Evolutionary conservation across 2,329 filamentous ascomycete species (phyloP).

Genomic region (Talaromyces sp.): DNA sequence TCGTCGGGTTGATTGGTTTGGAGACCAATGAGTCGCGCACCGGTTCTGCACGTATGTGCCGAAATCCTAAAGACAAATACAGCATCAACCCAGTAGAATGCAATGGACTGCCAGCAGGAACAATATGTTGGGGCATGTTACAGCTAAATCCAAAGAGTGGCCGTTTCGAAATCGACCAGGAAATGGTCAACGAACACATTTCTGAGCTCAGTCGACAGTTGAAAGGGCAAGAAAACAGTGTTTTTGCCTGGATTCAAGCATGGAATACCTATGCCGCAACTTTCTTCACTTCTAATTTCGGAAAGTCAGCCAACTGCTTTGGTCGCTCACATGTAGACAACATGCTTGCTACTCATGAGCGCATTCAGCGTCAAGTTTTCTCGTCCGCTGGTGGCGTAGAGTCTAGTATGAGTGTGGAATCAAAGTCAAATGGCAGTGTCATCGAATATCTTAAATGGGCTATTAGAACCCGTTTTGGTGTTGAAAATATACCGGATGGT

Average conservation of each 20-base stretch:
- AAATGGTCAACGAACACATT: conserved; percentile 56
- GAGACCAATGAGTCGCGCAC: background rate
- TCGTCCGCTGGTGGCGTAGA: conserved; percentile 15
- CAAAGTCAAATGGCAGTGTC: background rate
- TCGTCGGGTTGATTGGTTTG: background rate
- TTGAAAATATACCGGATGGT: conserved; percentile 45
- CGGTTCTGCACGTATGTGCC: background rate
- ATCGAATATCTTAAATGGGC: conserved; percentile 48
- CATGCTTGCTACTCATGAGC: conserved; percentile 48
- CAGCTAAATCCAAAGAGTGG: conserved; percentile 49
- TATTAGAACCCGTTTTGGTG: conserved; percentile 50
- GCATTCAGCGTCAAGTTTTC: conserved; percentile 51
- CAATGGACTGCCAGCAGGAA: conserved; percentile 23
- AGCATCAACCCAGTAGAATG: background rate
- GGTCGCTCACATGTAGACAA: conserved; percentile 52
- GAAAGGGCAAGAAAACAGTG: conserved; percentile 44
- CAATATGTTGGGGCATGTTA: conserved; percentile 55
- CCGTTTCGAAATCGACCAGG: conserved; percentile 56
- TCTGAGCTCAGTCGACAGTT: conserved; percentile 57
- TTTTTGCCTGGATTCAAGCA: conserved; percentile 56
- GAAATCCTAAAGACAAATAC: background rate
- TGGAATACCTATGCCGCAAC: conserved; percentile 56
- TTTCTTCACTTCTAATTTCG: conserved; percentile 57
- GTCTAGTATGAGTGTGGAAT: conserved; percentile 13
- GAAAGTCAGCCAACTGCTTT: conserved; percentile 51